These are phyloP conservation scores for Scutellaria galericulata DNA, from an alignment of 257 asterid genomes.

Conservation along the genomic window DNA sequence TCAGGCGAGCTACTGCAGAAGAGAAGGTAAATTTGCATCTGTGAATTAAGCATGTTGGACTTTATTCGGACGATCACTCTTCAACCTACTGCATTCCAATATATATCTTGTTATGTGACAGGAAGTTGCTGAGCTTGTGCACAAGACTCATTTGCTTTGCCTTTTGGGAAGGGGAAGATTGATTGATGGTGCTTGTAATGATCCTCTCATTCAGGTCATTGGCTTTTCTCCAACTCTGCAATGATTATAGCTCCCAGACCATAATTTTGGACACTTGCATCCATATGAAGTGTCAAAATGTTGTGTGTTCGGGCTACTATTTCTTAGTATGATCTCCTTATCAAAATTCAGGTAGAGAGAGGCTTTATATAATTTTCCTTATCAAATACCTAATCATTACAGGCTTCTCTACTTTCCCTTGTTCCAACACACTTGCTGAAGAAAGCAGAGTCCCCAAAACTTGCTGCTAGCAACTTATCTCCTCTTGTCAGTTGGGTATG, in stretches of 20 bases:
- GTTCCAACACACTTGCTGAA: slow-evolving; percentile 76
- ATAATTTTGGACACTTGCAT: slow-evolving; percentile 6
- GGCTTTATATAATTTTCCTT: slow-evolving; percentile 17
- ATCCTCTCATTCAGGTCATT: slow-evolving; percentile 89
- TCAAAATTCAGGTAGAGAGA: background rate
- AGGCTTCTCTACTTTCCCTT: slow-evolving; percentile 93
- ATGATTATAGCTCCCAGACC: background rate
- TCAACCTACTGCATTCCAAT: slow-evolving; percentile 25
- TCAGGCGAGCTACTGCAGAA: slow-evolving; percentile 83
- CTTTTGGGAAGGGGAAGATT: slow-evolving; percentile 90
- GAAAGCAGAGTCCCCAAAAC: slow-evolving; percentile 61
- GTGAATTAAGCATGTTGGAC: slow-evolving; percentile 14
- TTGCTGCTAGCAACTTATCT: slow-evolving; percentile 62
- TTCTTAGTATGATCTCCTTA: slow-evolving; percentile 1
- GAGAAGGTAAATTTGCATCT: slow-evolving; percentile 63
- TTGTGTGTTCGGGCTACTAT: slow-evolving; percentile 1
- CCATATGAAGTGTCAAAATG: background rate
- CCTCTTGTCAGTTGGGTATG: slow-evolving; percentile 89
- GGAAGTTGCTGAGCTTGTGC: slow-evolving; percentile 89
- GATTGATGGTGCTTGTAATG: slow-evolving; percentile 78
- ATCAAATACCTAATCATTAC: slow-evolving; percentile 44
- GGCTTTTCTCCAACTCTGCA: slow-evolving; percentile 13
- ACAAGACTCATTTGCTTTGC: slow-evolving; percentile 92
- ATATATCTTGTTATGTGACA: slow-evolving; percentile 39
- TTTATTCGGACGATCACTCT: slow-evolving; percentile 5